Percentiles rank a stretch among this genome's conserved stretches.
These are phyloP conservation scores for Raddia distichophylla DNA, from an alignment of 176 grass and related monocot species.

Conservation along the genomic window DNA sequence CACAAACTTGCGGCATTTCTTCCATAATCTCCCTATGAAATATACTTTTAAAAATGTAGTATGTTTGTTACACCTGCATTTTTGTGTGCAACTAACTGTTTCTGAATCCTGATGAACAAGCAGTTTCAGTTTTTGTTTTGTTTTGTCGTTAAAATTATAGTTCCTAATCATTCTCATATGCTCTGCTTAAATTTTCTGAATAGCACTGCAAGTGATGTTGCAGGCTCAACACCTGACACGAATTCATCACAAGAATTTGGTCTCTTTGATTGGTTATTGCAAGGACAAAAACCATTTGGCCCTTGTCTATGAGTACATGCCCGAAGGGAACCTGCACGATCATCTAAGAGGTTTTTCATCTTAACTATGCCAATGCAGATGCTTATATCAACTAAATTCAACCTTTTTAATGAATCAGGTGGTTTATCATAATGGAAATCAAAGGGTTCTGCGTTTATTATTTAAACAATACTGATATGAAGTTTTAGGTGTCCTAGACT, in stretches of 20 bases:
- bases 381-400: not conserved
- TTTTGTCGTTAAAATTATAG: slow-evolving; percentile 12
- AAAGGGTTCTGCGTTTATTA: too few relatives aligned
- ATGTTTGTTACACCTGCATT: not conserved
- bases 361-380: slow-evolving; percentile 11
- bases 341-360: slow-evolving; percentile 55
- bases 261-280: slow-evolving; percentile 72
- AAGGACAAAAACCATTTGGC: slow-evolving; percentile 48
- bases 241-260: slow-evolving; percentile 74
- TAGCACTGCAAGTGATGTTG: slow-evolving; percentile 15
- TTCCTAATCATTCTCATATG: not conserved
- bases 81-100: not conserved
- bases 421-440: too few relatives aligned
- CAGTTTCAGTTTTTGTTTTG: not conserved
- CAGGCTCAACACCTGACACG: slow-evolving; percentile 59
- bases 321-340: slow-evolving; percentile 43
- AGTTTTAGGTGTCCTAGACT: too few relatives aligned
- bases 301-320: slow-evolving; percentile 57
- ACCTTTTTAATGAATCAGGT: not conserved
- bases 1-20: not conserved
- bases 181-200: not conserved
- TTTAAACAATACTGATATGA: too few relatives aligned
- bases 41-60: not conserved
- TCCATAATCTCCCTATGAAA: not conserved
- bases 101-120: not conserved